Evolutionary conservation across 805 yeast species (phyloP), one percentile per base, ranked within the genome.

Genomic region (Kluyveromyces dobzhanskii): DNA sequence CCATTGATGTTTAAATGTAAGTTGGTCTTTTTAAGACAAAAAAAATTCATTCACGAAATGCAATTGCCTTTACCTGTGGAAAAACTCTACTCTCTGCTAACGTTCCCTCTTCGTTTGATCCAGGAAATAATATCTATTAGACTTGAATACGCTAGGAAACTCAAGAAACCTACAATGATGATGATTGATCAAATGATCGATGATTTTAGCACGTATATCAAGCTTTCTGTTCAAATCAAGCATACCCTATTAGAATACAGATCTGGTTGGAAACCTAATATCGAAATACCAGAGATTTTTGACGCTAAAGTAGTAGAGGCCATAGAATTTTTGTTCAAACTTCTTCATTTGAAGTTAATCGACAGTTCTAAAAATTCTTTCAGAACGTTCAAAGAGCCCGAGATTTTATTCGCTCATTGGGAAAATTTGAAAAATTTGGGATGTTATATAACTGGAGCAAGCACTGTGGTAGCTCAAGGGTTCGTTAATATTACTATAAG

Each of bases 151-250:
- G 95, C 97, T 2, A 70, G 74, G 56, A 82, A 81, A 52, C 62
- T 90, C 35, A 76, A 73, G 38, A 83, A 81, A 50, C 95, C 96
- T 1, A 87, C 97, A 0, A 76, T 88, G 78, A 83, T 86, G 87
- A 85, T 86, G 80, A 85, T 92, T 49, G 98, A 92, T 59, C 96
- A 90, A 61, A 81, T 86, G 73, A 74, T 90, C 44, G 87, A 77
- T 33, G 95, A 86, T 56, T 82, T 90, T 56, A 79, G 79, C 48
- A 71, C 79, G 2, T 86, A 85, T 55, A 74, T 90, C 41, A 71
- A 75, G 35, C 65, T 87, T 25, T 88, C 95, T 0, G 69, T 85
- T 13, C 82, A 77, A 46, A 75, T 87, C 37, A 80, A 86, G 54
- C 75, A 74, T 41, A 76, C 85, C 0, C 72, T 81, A 34, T 61